These are phyloP conservation scores for Bifiguratus adelaidae DNA, from an alignment of 192 early-diverging fungal species.

Conservation along the genomic window DNA sequence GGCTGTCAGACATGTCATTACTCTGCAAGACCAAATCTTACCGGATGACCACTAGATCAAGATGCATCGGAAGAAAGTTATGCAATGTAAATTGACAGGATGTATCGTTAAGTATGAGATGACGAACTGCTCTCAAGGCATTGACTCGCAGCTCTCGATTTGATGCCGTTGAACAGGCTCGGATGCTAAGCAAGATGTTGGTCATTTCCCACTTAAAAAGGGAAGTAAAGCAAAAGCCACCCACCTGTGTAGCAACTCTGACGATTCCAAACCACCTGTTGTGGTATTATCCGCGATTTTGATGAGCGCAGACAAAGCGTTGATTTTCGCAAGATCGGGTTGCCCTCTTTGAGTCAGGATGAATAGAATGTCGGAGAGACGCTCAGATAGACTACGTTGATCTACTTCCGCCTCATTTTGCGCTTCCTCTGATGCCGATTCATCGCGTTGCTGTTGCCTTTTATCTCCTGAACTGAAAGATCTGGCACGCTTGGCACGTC, in stretches of 20 bases:
- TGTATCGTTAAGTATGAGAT: conserved; percentile 31
- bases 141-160: conserved; percentile 47
- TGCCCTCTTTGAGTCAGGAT: background rate
- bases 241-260: conserved; percentile 10
- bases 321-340: conserved; percentile 6
- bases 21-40: conserved; percentile 8
- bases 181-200: conserved; percentile 19
- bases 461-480: conserved; percentile 74
- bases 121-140: conserved; percentile 49
- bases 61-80: conserved; percentile 31
- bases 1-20: background rate
- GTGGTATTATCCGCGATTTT: conserved; percentile 16
- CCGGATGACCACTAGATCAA: conserved; percentile 72
- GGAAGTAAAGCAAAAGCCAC: conserved; percentile 1
- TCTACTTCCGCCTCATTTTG: background rate
- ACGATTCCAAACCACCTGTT: no score
- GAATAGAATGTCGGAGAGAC: background rate
- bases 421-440: conserved; percentile 16
- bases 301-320: conserved; percentile 13
- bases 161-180: conserved; percentile 33
- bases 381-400: background rate
- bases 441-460: conserved; percentile 54
- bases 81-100: no score
- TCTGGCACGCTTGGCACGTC: conserved; percentile 72
- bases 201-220: no score